phyloP scores from a whole-genome alignment of 2,329 filamentous ascomycete genomes.

The Fusarium scirpi region DNA sequence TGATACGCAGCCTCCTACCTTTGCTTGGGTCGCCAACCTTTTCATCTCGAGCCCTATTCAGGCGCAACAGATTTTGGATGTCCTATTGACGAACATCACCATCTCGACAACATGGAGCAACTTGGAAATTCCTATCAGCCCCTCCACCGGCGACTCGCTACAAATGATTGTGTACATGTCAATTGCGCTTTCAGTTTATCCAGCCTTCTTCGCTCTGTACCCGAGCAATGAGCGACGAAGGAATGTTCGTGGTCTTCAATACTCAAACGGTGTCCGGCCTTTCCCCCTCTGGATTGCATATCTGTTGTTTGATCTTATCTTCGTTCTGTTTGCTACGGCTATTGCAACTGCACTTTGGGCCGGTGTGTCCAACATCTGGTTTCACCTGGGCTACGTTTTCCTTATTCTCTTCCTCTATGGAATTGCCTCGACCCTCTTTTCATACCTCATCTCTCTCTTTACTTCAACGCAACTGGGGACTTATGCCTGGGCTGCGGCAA shows the following conservation, averaged over 20 bases:
- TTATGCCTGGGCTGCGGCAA: constrained; percentile 84
- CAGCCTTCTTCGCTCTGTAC: constrained; percentile 89
- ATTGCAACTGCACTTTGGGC: constrained; percentile 77
- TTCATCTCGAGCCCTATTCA: constrained; percentile 69
- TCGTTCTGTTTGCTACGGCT: constrained; percentile 74
- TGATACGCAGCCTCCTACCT: constrained; percentile 67
- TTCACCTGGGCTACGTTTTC: constrained; percentile 83
- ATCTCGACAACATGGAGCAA: constrained; percentile 79
- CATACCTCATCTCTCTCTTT: constrained; percentile 86
- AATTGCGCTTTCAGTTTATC: constrained; percentile 80
- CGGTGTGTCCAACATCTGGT: constrained; percentile 75
- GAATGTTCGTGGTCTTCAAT: constrained; percentile 86
- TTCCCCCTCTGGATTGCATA: constrained; percentile 89
- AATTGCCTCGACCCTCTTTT: constrained; percentile 78
- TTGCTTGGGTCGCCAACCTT: constrained; percentile 77
- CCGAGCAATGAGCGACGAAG: constrained; percentile 84
- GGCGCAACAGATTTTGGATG: constrained; percentile 74
- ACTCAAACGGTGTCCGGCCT: constrained; percentile 89
- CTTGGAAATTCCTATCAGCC: constrained; percentile 80
- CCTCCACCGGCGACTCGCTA: constrained; percentile 76
- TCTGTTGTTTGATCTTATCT: constrained; percentile 80
- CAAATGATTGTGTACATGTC: constrained; percentile 86
- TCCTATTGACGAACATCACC: constrained; percentile 73
- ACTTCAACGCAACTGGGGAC: constrained; percentile 82
- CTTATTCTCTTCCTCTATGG: constrained; percentile 85